Conservation (phyloP, 2,329 filamentous ascomycete genomes). For the Domatiomyces globalis region DNA sequence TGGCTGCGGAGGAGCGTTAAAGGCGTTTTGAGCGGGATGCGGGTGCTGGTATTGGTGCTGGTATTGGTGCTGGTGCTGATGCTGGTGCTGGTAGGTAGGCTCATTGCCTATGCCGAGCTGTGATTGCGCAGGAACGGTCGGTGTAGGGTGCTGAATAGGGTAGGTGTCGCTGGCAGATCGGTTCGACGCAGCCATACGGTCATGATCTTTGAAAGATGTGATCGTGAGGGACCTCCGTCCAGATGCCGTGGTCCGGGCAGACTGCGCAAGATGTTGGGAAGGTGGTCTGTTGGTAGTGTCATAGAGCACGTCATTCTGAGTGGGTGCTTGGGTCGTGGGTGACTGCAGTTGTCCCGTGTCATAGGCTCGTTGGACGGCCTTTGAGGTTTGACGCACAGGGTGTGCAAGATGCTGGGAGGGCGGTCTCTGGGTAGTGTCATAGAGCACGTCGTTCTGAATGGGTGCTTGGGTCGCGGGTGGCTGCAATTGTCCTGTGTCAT, state of each 20-base stretch:
- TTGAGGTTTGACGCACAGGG: neutral
- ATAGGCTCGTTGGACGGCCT: neutral
- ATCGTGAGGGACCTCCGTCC: conserved; percentile 10
- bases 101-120: neutral
- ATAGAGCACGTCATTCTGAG: conserved; percentile 10
- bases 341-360: neutral
- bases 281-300: conserved; percentile 10
- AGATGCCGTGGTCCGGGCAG: neutral
- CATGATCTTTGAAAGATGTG: conserved; percentile 1
- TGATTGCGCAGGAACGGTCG: neutral
- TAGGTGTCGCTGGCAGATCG: conserved; percentile 2
- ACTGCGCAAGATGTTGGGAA: conserved; percentile 8
- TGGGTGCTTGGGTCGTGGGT: neutral
- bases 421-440: conserved; percentile 10
- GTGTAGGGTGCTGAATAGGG: neutral
- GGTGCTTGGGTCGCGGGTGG: neutral
- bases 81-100: neutral
- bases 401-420: conserved; percentile 9
- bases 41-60: neutral
- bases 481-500: neutral
- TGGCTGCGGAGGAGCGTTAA: neutral
- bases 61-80: neutral
- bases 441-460: conserved; percentile 9
- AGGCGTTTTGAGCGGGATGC: neutral
- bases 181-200: neutral